A percentile compares a stretch with the other conserved stretches of the same genome.
phyloP scores from a whole-genome alignment of 768 basidiomycete species.

The Russula dissimulans region DNA sequence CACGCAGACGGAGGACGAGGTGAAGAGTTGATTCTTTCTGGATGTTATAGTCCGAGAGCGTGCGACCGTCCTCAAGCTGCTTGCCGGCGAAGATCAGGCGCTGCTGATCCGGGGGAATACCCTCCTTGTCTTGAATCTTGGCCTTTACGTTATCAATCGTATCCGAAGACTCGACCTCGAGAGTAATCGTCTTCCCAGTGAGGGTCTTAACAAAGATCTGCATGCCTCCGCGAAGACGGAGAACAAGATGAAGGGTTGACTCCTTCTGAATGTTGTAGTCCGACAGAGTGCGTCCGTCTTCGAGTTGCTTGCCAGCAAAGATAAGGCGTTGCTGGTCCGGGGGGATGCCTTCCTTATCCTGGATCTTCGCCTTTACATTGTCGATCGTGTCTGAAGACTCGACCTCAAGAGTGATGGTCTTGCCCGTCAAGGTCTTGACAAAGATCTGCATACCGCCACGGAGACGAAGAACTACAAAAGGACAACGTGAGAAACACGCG shows the following conservation, averaged over 20 bases:
- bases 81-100: constrained; percentile 17
- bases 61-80: constrained; percentile 17
- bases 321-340: constrained; percentile 27
- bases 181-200: constrained; percentile 18
- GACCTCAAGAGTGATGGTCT: constrained; percentile 50
- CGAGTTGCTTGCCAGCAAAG: constrained; percentile 27
- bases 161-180: constrained; percentile 18
- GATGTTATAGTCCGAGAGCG: constrained; percentile 17
- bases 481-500: background rate
- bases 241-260: constrained; percentile 24
- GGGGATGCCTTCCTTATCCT: constrained; percentile 28
- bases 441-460: constrained; percentile 37
- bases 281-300: constrained; percentile 27
- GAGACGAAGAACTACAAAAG: constrained; percentile 32
- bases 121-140: constrained; percentile 19
- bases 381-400: constrained; percentile 30
- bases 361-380: constrained; percentile 28
- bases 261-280: constrained; percentile 29
- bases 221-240: constrained; percentile 19
- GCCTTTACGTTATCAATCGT: constrained; percentile 19
- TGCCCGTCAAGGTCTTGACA: constrained; percentile 43
- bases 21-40: constrained; percentile 19
- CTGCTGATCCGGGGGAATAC: constrained; percentile 18
- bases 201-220: constrained; percentile 19
- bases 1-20: constrained; percentile 17